Percentiles rank a stretch among this genome's conserved stretches.
These are phyloP conservation scores for Choanephora cucurbitarum DNA, from an alignment of 371 early-diverging fungal species.

Conservation along the genomic window DNA sequence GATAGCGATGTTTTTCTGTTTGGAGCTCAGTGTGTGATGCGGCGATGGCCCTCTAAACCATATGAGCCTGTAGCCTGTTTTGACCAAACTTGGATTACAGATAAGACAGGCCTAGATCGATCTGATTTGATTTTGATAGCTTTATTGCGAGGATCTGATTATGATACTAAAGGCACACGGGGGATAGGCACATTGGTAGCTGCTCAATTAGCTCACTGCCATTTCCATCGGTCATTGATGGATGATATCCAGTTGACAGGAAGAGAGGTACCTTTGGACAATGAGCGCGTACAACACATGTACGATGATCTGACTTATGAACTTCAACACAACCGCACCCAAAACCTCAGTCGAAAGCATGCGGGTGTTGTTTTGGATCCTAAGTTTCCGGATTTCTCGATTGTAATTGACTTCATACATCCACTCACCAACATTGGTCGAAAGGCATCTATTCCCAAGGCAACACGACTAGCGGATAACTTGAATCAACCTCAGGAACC, in stretches of 20 bases:
- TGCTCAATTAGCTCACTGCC: slow-evolving; percentile 30
- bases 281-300: slow-evolving; percentile 19
- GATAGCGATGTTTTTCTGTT: slow-evolving; percentile 45
- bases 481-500: slow-evolving; percentile 16
- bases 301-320: slow-evolving; percentile 28
- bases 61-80: slow-evolving; percentile 21
- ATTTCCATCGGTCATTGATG: slow-evolving; percentile 24
- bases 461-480: slow-evolving; percentile 1
- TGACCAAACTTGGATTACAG: slow-evolving; percentile 29
- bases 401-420: slow-evolving; percentile 23
- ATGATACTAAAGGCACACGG: slow-evolving; percentile 26
- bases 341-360: slow-evolving; percentile 9
- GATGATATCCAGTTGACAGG: slow-evolving; percentile 14
- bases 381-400: slow-evolving; percentile 18
- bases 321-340: slow-evolving; percentile 16
- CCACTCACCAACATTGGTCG: slow-evolving; percentile 16
- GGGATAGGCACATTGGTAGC: slow-evolving; percentile 34
- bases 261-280: slow-evolving; percentile 8
- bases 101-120: slow-evolving; percentile 27
- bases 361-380: slow-evolving; percentile 13
- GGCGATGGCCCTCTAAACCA: slow-evolving; percentile 31
- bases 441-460: background rate
- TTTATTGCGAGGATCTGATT: slow-evolving; percentile 40
- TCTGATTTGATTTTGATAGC: slow-evolving; percentile 48
- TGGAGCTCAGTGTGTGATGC: slow-evolving; percentile 38